A percentile compares a stretch with the other conserved stretches of the same genome.
Evolutionary conservation across 2,329 filamentous ascomycete genomes (phyloP).

Genomic region (Graphilbum sp.): DNA sequence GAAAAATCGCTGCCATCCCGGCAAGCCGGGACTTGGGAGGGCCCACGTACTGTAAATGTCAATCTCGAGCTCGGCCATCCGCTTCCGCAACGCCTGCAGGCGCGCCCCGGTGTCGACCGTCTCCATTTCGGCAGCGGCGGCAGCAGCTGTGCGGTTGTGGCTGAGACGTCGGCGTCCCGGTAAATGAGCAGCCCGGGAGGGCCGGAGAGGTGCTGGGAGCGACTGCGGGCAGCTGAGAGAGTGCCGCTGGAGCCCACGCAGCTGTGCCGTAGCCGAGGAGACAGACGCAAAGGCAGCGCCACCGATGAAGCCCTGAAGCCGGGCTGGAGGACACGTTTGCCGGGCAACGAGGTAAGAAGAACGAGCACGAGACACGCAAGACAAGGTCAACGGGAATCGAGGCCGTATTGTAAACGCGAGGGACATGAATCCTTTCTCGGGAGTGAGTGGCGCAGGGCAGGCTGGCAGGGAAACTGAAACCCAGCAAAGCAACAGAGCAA

Average conservation of each 20-base stretch:
- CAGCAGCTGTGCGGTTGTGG: conserved; percentile 9
- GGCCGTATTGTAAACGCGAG: too few species aligned
- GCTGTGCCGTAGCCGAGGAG: too few species aligned
- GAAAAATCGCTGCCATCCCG: conserved; percentile 3
- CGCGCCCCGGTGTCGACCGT: conserved; percentile 64
- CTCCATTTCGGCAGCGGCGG: conserved; percentile 37
- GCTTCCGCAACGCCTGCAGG: conserved; percentile 56
- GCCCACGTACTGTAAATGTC: conserved; percentile 70
- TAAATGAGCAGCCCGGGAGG: not conserved
- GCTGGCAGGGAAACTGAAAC: too few species aligned
- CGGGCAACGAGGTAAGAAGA: too few species aligned
- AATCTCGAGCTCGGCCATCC: conserved; percentile 77
- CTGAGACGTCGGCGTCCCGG: not conserved
- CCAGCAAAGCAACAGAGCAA: too few species aligned
- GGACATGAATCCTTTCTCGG: too few species aligned
- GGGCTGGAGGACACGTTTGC: too few species aligned
- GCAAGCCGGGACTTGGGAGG: not conserved
- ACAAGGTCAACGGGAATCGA: not conserved
- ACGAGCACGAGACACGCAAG: not conserved
- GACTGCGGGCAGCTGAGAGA: too few species aligned
- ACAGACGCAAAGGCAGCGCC: too few species aligned
- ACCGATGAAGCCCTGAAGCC: too few species aligned
- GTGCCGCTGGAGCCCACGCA: too few species aligned
- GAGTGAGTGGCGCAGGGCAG: too few species aligned
- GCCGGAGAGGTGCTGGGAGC: not conserved